Base-by-base conservation (phyloP, 768 basidiomycete genomes). In the Leccinum variicolor region DNA sequence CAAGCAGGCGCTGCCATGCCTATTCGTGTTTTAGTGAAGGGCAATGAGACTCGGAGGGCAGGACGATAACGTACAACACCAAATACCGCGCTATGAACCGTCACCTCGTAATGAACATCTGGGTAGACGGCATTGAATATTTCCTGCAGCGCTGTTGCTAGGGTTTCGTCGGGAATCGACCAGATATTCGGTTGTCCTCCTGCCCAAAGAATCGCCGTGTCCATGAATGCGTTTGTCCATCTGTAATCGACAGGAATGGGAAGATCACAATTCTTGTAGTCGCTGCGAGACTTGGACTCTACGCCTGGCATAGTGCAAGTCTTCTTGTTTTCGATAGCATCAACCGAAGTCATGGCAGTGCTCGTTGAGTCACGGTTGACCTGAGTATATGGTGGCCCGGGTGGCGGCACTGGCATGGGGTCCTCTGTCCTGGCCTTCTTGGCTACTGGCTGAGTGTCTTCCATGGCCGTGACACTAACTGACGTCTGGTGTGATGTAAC, bases 161-260 rank as follows among this genome's bases (percentile, higher is more conserved):
- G 19, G 23, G 28, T 25, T 23, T 45, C 29, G 0, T 56, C 41
- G 3, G 50, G 50, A 56, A 56, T 56, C 3, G n/a, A 50, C 50
- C 55, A 56, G 26, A 51, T 43, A 6, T 45, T 51, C 9, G 29
- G 21, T 17, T 52, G 56, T 29, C 56, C 45, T 3, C 33, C 25
- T 6, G 50, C 56, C 56, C 56, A 56, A 15, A 56, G 56, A 36
- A 52, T 52, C 11, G 19, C 50, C 3, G 43, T 56, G 33, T 52
- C 50, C 50, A 56, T 46, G 33, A 56, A 56, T 6, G 17, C n/a
- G 11, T 29, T 50, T 0, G 34, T 50, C 34, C 54, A 55, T 26
- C 3, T 48, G 3, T 39, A 36, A 11, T 50, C 36, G 2, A 13
- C 36, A 17, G 47, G 47, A 29, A 55, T 6, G 23, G 54, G 54